Evolutionary conservation across 2,329 filamentous ascomycete genomes (phyloP), one percentile per base, ranked within the genome.

Genomic region (Hypoxylon sp.): DNA sequence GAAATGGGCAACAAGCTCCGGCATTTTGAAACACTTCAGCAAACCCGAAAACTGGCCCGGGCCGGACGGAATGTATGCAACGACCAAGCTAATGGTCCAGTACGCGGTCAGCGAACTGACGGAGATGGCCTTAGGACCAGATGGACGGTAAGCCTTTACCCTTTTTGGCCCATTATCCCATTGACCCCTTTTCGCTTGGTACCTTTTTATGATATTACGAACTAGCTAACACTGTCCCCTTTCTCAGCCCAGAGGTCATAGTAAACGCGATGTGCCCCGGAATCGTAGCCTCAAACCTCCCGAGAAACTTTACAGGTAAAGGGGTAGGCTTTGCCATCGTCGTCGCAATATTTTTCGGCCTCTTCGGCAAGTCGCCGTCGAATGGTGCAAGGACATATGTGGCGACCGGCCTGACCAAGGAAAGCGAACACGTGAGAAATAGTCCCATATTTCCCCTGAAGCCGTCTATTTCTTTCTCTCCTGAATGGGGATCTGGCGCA

Each of bases 231-330:
- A 51, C 32, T n/a, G n/a, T 11, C 7, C 17, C 8, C 24, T n/a
- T 1, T 32, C 1, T 3, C 27, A 75, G 74, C 6, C 75, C 75
- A 4, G 65, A 75, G 21, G 75, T 77, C 44, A 72, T 78, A 46
- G 21, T 78, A 56, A 77, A 77, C 52, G 74, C 72, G 5, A 56
- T 73, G 50, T 77, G 74, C 24, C 75, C 76, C 0, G 76, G 76
- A 17, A 32, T 75, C 10, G 72, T 77, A 2, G 58, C 58, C 10
- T 72, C 76, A 27, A 58, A 67, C 7, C 69, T 77, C 1, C 29
- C 69, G 7, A 67, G 69, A 15, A 27, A 69, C 13, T 71, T 62
- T 35, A 27, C 35, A 5, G 59, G 57, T 6, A 59, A 60, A 21
- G 62, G 70, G n/a, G 15, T 39, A 24, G 37, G 37, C 7, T 48